A percentile compares a stretch with the other conserved stretches of the same genome.
Evolutionary conservation across 78 protist genomes (phyloP).

Genomic region (Dictyostelium firmibasis): DNA sequence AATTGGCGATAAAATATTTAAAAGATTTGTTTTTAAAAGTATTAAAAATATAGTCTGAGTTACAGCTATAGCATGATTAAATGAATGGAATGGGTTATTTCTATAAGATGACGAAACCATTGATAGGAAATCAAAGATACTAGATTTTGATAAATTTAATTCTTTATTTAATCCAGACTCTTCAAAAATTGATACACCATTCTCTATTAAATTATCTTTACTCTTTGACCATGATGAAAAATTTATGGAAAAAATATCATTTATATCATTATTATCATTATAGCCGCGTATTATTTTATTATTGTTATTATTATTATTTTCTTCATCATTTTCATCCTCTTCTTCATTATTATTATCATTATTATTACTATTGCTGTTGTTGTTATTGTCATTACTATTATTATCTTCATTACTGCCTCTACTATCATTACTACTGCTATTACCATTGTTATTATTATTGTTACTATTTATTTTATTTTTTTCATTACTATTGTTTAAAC

Average conservation of each 20-base stretch:
- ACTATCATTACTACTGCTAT: background rate
- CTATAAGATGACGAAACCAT: slow-evolving; percentile 16
- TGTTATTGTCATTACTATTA: background rate
- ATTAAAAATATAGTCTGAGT: slow-evolving; percentile 69
- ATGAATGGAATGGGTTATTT: slow-evolving; percentile 71
- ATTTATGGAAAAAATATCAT: slow-evolving; percentile 58
- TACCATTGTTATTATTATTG: background rate
- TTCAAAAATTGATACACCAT: slow-evolving; percentile 13
- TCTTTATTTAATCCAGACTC: slow-evolving; percentile 28
- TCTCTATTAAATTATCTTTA: slow-evolving; percentile 6
- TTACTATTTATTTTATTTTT: background rate
- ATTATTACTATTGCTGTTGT: background rate
- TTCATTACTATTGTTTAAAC: background rate
- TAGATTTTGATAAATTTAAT: background rate
- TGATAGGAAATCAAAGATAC: background rate
- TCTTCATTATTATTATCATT: background rate
- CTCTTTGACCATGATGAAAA: slow-evolving; percentile 55
- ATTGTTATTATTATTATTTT: background rate
- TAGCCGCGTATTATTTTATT: background rate
- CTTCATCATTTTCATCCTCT: background rate
- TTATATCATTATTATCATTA: background rate
- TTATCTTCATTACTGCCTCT: background rate
- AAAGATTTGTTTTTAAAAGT: slow-evolving; percentile 20
- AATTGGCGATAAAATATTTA: slow-evolving; percentile 42
- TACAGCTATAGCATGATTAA: slow-evolving; percentile 74